Conservation (phyloP, 257 asterid genomes). For the Linaria vulgaris region DNA sequence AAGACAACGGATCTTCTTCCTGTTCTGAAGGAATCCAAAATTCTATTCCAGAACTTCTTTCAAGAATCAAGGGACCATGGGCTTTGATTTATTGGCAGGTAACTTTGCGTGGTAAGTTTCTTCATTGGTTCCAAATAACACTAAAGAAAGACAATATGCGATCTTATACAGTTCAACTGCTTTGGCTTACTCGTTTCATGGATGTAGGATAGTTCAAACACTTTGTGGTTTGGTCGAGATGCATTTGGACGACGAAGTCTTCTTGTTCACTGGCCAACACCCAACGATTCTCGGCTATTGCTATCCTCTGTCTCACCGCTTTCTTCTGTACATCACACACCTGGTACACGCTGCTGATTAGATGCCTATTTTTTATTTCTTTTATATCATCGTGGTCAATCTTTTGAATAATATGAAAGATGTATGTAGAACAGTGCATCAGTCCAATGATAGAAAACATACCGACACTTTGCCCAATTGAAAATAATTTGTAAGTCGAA, state of each 20-base stretch:
- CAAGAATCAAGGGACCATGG: slow-evolving; percentile 95
- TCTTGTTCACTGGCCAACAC: slow-evolving; percentile 94
- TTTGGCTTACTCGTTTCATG: slow-evolving; percentile 31
- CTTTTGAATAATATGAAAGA: not conserved
- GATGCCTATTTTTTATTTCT: slow-evolving; percentile 10
- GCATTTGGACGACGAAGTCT: slow-evolving; percentile 97
- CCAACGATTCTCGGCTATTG: slow-evolving; percentile 66
- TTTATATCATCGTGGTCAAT: not conserved
- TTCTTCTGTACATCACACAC: slow-evolving; percentile 37
- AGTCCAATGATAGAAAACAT: slow-evolving; percentile 1
- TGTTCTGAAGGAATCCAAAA: slow-evolving; percentile 42
- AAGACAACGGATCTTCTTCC: slow-evolving; percentile 29
- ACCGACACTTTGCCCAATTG: not conserved
- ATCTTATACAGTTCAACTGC: slow-evolving; percentile 13
- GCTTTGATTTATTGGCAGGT: slow-evolving; percentile 98
- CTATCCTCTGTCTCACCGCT: slow-evolving; percentile 86
- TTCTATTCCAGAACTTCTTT: slow-evolving; percentile 72
- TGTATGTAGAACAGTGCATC: not conserved
- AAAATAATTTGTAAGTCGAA: slow-evolving; percentile 5
- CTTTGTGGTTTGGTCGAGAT: slow-evolving; percentile 97
- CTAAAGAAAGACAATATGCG: slow-evolving; percentile 14
- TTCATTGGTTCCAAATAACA: slow-evolving; percentile 27
- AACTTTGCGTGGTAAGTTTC: slow-evolving; percentile 83
- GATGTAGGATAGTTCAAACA: slow-evolving; percentile 72
- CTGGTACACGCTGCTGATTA: slow-evolving; percentile 44